Evolutionary conservation across 2,329 filamentous ascomycete species (phyloP), one percentile per base, ranked within the genome.

Genomic region (Dactylellina cionopaga): DNA sequence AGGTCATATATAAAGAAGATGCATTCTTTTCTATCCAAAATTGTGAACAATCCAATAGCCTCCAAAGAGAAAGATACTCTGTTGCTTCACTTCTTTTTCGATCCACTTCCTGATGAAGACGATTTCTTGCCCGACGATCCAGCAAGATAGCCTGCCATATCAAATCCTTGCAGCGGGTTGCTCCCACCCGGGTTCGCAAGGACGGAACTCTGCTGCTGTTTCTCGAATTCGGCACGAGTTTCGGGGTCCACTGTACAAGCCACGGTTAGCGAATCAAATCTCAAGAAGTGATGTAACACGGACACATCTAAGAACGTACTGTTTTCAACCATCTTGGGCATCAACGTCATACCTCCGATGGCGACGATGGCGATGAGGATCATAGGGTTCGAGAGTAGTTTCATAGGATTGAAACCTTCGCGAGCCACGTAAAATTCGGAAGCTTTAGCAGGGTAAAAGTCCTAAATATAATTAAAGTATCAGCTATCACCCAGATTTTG

Each of bases 281-380:
- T 31, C 35, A 5, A 43, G 27, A 41, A 29, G 49, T 19, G 22
- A 47, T 35, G 27, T 68, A 11, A 39, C 27, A 35, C 37, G 6
- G 7, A 46, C 58, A 25, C 19, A 39, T 25, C 59, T 22, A 59
- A 31, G 35, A 5, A 86, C 92, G 74, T 87, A 97, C 93, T 96
- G 80, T 95, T 97, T 55, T 98, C 93, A 83, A 98, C 88, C 63
- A 99, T 81, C 81, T 97, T 95, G 11, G 95, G 95, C 90, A 98
- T 92, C 76, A 93, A 93, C 77, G 98, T 85, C 74, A 96, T 92
- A 75, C 97, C 83, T 3, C 83, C 89, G 83, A 97, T 87, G 74
- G 89, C 92, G 37, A 95, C 88, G 31, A 96, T 81, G 3, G 90
- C 92, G 83, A 99, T 90, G 72, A 99, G 85, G 75, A 98, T 97